These are phyloP conservation scores for Polygonum maritimum DNA, from an alignment of 148 eudicot genomes.

Conservation along the genomic window DNA sequence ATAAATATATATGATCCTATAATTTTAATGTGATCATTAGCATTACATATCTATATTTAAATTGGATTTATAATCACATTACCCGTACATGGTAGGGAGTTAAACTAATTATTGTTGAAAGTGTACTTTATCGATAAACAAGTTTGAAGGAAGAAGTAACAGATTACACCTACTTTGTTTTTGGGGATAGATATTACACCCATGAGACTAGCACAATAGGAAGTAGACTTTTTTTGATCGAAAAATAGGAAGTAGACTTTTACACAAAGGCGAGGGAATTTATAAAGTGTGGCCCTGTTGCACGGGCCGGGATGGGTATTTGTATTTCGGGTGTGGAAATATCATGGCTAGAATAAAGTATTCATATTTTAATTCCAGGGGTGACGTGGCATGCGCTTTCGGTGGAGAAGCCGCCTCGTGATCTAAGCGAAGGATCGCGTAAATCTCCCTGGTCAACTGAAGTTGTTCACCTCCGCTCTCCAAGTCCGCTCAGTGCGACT, in stretches of 20 bases:
- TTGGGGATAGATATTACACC: too few relatives aligned
- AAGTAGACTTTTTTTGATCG: neutral
- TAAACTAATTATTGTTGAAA: too few relatives aligned
- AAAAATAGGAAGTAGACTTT: neutral
- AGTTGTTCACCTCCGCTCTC: neutral
- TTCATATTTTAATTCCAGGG: neutral
- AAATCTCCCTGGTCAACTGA: neutral
- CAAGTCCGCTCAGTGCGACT: neutral
- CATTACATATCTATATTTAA: too few relatives aligned
- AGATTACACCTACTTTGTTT: too few relatives aligned
- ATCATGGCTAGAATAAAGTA: neutral
- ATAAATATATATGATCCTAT: too few relatives aligned
- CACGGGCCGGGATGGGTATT: slow-evolving; percentile 1
- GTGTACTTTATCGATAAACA: too few relatives aligned
- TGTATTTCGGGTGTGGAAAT: neutral
- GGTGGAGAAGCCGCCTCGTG: neutral
- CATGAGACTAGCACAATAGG: too few relatives aligned
- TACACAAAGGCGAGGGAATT: neutral
- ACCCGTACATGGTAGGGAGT: too few relatives aligned
- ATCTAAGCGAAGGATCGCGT: neutral
- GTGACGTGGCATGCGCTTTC: neutral
- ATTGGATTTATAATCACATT: too few relatives aligned
- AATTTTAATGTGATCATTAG: too few relatives aligned
- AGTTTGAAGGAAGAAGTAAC: too few relatives aligned
- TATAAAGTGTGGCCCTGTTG: neutral